Conservation (phyloP, 2,329 filamentous ascomycete species). For the Hypocrella siamensis region DNA sequence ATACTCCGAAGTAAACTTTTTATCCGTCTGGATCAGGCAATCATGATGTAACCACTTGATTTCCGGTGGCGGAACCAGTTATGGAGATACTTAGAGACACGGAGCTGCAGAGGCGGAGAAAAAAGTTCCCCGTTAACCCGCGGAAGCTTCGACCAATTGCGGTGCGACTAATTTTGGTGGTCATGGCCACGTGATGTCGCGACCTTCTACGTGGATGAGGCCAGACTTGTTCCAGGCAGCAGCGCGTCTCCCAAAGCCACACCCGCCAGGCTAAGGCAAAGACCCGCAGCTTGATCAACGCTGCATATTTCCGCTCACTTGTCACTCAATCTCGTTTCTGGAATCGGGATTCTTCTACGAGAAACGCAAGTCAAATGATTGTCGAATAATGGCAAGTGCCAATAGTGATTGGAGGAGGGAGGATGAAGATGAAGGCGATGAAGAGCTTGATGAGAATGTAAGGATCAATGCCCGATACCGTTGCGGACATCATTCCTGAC, state of each 20-base stretch:
- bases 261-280: no score
- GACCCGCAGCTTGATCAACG: no score
- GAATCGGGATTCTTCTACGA: neutral
- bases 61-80: neutral
- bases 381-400: conserved; percentile 14
- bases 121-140: no score
- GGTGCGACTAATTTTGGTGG: neutral
- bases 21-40: conserved; percentile 1
- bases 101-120: no score
- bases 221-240: no score
- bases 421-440: conserved; percentile 49
- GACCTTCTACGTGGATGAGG: neutral
- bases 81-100: neutral
- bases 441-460: conserved; percentile 47
- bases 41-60: conserved; percentile 2
- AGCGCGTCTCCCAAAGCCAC: no score
- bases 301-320: no score
- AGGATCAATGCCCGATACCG: neutral
- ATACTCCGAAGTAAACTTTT: conserved; percentile 1
- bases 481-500: neutral
- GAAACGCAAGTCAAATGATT: neutral
- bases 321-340: neutral
- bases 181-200: neutral
- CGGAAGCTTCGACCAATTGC: neutral
- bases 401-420: conserved; percentile 29